Conservation (phyloP, 202 grass and related monocot genomes). For the Schoenoplectus triqueter region DNA sequence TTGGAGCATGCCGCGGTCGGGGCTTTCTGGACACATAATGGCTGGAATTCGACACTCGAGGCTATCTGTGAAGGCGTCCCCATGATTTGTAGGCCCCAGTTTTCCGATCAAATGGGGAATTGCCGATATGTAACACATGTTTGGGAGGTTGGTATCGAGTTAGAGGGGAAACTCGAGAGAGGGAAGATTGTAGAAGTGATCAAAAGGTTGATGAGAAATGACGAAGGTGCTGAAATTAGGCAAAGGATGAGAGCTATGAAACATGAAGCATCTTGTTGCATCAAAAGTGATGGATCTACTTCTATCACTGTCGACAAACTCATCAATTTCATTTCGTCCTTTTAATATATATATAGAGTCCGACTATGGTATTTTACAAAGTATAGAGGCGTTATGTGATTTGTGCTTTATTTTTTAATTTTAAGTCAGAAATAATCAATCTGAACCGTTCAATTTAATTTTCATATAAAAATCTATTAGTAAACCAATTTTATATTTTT, state of each 20-base stretch:
- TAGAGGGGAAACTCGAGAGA: slow-evolving; percentile 48
- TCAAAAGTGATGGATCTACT: slow-evolving; percentile 43
- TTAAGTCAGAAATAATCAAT: too few relatives aligned
- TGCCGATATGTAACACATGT: slow-evolving; percentile 43
- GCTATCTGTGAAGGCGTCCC: slow-evolving; percentile 60
- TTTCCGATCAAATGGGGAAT: slow-evolving; percentile 66
- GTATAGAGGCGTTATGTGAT: too few relatives aligned
- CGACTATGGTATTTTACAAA: too few relatives aligned
- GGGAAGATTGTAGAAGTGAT: slow-evolving; percentile 20
- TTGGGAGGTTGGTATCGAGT: slow-evolving; percentile 52
- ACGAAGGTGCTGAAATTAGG: slow-evolving; percentile 45
- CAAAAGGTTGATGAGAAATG: slow-evolving; percentile 35
- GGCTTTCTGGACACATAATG: slow-evolving; percentile 60
- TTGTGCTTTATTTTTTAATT: too few relatives aligned
- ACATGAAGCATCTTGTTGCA: background rate
- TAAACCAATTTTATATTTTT: too few relatives aligned
- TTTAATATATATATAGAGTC: slow-evolving; percentile 5
- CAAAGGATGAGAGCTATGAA: slow-evolving; percentile 41
- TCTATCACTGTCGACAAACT: slow-evolving; percentile 34
- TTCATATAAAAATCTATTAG: too few relatives aligned
- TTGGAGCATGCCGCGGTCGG: slow-evolving; percentile 45
- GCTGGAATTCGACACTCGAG: slow-evolving; percentile 77
- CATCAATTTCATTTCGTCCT: slow-evolving; percentile 31
- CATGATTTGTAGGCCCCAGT: slow-evolving; percentile 63
- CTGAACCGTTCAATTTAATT: too few relatives aligned